Base-by-base conservation (phyloP, 371 early-diverging fungal species). In the Vairimorpha ceranae region DNA sequence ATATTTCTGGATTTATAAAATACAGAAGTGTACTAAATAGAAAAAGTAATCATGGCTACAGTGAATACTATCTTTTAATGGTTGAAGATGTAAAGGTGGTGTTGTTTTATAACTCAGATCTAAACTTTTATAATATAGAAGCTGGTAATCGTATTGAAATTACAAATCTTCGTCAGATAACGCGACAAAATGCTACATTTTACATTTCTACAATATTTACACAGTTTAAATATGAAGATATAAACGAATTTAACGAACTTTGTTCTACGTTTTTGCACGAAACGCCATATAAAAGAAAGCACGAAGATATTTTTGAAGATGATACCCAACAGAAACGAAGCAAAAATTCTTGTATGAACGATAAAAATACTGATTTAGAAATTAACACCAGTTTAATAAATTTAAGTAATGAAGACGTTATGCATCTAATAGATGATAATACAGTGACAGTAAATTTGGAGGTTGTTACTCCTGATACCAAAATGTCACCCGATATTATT, bases 121-220 rank as follows among this genome's bases (percentile, higher is more conserved):
- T 30, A 27, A 43, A 45, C 2, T 67, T 83, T 54, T 67, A 73
- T 36, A 60, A 79, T 1, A 74, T 83, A 29, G 54, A 72, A 25
- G 75, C 61, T 27, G 78, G 78, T 0, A 61, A 61, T 8, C 29
- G 59, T 14, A 58, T 83, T 25, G 65, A 67, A 35, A 67, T 83
- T 19, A 19, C 59, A 17, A 78, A 83, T 36, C 52, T 83, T 19
- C 32, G 81, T 48, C 43, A 54, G 46, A 56, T 74, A 29, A 25
- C 30, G 10, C 59, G 81, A 19, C 73, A 68, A 17, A 46, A 59
- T 12, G 70, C 65, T 61, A 72, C 32, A 17, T 75, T 79, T 46
- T 81, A 76, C 52, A 38, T 83, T 23, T 83, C 83, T 35, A 77
- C 83, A 15, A 72, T 83, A 7, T 83, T 77, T 60, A 83, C 83